Conservation (phyloP, 1,139 yeast species). For the Protomyces lactucae-debilis region DNA sequence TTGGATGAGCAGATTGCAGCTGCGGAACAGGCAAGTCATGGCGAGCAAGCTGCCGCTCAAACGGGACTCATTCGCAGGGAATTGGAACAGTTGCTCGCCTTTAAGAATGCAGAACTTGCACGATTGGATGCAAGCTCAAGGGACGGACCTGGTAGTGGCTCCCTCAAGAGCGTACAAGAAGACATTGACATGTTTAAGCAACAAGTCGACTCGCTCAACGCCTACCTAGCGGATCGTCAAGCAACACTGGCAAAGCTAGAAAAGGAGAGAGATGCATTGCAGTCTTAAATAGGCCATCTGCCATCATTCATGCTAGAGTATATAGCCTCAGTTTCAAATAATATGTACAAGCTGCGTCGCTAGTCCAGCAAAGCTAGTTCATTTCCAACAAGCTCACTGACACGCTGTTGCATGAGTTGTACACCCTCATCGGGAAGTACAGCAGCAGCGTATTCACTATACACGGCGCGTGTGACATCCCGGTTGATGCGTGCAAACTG, state of each 20-base stretch:
- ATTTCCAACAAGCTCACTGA: not conserved
- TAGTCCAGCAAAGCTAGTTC: not conserved
- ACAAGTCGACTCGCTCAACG: conserved; percentile 51
- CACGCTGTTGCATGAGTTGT: not conserved
- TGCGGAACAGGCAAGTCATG: conserved; percentile 52
- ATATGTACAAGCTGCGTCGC: not conserved
- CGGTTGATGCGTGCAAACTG: conserved; percentile 17
- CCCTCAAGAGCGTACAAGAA: conserved; percentile 42
- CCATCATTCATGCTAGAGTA: not conserved
- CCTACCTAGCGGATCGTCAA: conserved; percentile 49
- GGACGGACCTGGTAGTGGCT: conserved; percentile 31
- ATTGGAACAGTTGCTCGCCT: conserved; percentile 72
- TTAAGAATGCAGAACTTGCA: conserved; percentile 54
- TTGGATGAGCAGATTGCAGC: conserved; percentile 59
- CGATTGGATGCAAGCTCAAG: conserved; percentile 32
- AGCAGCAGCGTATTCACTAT: not conserved
- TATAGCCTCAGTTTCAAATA: too few relatives aligned
- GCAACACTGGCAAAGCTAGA: conserved; percentile 47
- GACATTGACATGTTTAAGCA: conserved; percentile 62
- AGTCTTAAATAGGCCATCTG: not conserved
- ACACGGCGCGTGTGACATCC: conserved; percentile 12
- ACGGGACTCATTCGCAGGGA: conserved; percentile 57
- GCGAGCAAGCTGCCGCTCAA: conserved; percentile 42
- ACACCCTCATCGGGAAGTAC: not conserved
- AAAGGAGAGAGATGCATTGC: conserved; percentile 1